These are phyloP conservation scores for Coffea eugenioides DNA, from an alignment of 257 asterid genomes.

Conservation along the genomic window DNA sequence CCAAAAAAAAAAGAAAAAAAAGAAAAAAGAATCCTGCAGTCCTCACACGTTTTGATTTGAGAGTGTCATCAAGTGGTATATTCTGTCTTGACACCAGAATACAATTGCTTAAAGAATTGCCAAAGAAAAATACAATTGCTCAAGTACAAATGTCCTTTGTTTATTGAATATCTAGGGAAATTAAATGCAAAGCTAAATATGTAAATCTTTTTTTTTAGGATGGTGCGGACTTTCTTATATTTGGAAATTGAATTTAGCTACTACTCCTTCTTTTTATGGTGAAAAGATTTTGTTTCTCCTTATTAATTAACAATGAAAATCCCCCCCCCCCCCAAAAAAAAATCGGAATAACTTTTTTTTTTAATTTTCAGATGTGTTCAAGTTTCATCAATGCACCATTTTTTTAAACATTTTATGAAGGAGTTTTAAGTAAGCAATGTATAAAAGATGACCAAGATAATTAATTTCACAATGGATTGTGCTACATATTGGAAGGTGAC, in stretches of 20 bases:
- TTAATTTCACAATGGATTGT: background rate
- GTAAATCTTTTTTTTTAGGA: background rate
- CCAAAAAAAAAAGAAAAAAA: slow-evolving; percentile 9
- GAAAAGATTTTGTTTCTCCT: no score
- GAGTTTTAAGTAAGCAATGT: background rate
- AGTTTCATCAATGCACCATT: no score
- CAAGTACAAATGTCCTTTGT: background rate
- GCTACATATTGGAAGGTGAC: background rate
- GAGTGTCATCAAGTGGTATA: no score
- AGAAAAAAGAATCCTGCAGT: background rate
- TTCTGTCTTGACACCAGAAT: no score
- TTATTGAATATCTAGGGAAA: background rate
- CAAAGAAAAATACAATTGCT: background rate
- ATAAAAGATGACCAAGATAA: background rate
- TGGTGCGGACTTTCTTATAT: background rate
- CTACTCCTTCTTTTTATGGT: background rate
- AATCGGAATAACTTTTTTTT: no score
- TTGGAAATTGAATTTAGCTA: background rate
- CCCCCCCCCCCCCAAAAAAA: no score
- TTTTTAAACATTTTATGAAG: background rate
- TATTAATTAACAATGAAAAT: no score
- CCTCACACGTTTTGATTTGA: no score
- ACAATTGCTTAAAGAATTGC: background rate
- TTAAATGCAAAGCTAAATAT: background rate
- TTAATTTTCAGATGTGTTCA: background rate